Percentiles rank a stretch among this genome's conserved stretches.
phyloP scores from a whole-genome alignment of 768 basidiomycete species.

The Suillus cothurnatus region DNA sequence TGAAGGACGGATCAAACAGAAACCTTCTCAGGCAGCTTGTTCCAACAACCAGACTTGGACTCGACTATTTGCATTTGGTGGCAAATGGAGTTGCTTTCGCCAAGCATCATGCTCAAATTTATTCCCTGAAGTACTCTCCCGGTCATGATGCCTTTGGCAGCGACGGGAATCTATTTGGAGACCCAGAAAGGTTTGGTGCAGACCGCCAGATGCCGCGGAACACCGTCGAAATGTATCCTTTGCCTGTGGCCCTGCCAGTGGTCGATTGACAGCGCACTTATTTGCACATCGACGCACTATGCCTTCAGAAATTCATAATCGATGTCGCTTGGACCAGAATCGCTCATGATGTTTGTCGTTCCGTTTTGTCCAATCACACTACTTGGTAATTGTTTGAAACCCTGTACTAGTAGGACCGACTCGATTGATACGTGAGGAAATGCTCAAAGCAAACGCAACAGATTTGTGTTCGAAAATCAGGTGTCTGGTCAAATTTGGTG shows the following conservation, averaged over 20 bases:
- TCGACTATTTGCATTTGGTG: no score
- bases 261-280: neutral
- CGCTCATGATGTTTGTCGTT: conserved; percentile 4
- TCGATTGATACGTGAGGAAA: conserved; percentile 2
- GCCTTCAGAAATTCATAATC: conserved; percentile 8
- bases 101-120: neutral
- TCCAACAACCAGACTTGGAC: no score
- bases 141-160: neutral
- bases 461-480: conserved; percentile 4
- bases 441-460: conserved; percentile 3
- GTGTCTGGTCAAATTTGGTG: conserved; percentile 11
- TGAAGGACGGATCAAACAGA: no score
- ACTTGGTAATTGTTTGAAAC: neutral
- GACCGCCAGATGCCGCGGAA: neutral
- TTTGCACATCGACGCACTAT: conserved; percentile 5
- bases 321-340: conserved; percentile 14
- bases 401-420: conserved; percentile 1
- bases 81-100: neutral
- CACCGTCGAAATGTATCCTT: neutral
- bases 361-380: neutral
- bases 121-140: neutral
- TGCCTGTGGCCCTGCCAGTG: conserved; percentile 6
- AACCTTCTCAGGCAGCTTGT: no score
- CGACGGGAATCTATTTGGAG: neutral
- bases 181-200: neutral